Conservation (phyloP, 371 early-diverging fungal genomes). For the Mucor plumbeus region DNA sequence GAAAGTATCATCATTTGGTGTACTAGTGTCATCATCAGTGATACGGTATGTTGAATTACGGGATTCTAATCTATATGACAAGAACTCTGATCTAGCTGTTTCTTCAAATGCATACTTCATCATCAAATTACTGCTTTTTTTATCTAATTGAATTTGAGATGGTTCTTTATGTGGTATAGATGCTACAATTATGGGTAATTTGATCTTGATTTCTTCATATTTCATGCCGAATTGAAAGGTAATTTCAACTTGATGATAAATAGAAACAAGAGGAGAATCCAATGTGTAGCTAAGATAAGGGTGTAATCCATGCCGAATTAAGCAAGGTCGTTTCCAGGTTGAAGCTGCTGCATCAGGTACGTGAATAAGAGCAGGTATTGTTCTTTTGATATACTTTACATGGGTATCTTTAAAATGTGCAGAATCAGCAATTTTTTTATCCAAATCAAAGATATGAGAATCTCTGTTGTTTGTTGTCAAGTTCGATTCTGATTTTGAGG, state of each 20-base stretch:
- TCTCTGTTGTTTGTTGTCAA: slow-evolving; percentile 25
- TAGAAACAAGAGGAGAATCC: slow-evolving; percentile 43
- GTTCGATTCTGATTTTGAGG: slow-evolving; percentile 41
- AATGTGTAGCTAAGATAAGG: slow-evolving; percentile 37
- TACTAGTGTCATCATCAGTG: slow-evolving; percentile 4
- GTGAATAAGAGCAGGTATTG: slow-evolving; percentile 40
- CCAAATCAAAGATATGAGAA: slow-evolving; percentile 21
- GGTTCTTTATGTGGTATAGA: slow-evolving; percentile 29
- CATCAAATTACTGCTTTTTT: slow-evolving; percentile 8
- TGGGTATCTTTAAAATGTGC: slow-evolving; percentile 28
- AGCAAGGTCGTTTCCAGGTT: slow-evolving; percentile 40
- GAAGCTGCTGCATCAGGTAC: slow-evolving; percentile 27
- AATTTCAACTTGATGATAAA: slow-evolving; percentile 47
- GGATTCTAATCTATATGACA: slow-evolving; percentile 14
- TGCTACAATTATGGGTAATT: slow-evolving; percentile 42
- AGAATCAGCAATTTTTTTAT: slow-evolving; percentile 21
- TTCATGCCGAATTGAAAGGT: slow-evolving; percentile 46
- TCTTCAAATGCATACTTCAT: slow-evolving; percentile 36
- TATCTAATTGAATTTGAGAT: neutral
- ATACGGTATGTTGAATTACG: neutral
- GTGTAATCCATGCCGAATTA: slow-evolving; percentile 38
- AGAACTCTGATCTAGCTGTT: slow-evolving; percentile 3
- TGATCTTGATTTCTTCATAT: slow-evolving; percentile 40
- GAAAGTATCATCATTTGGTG: slow-evolving; percentile 2
- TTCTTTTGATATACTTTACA: slow-evolving; percentile 33